Evolutionary conservation across 2,329 filamentous ascomycete genomes (phyloP), one percentile per base, ranked within the genome.

Genomic region (Colletotrichum tabaci): DNA sequence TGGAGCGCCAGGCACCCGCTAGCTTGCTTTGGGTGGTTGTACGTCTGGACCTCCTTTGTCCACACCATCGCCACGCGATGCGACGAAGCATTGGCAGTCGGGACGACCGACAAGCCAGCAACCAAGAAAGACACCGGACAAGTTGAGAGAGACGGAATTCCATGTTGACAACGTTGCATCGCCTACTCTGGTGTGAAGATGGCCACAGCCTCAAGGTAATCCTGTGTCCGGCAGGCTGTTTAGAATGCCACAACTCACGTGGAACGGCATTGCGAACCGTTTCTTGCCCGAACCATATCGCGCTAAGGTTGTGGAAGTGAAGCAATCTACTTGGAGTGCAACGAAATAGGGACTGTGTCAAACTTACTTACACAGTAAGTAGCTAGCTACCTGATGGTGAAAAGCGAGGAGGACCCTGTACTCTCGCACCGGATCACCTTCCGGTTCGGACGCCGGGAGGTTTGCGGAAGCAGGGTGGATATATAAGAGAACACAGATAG

Each of bases 251-350:
- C 21, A 38, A 26, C 46, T 49, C 21, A 52, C 44, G 61, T 40
- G 57, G 61, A 52, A 57, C 62, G 63, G 50, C 40, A 40, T 57
- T 52, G 55, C 63, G 62, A 58, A 46, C 30, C 26, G 35, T 70
- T 49, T 56, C 67, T 50, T 56, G 56, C 44, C 55, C 13, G 15
- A 23, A 18, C 46, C 57, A 67, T 67, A n/a, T 62, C 57, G 64
- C 57, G 64, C 64, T 61, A 58, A 71, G 47, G 50, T 26, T 35
- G 57, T 46, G 55, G 21, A 58, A 49, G 66, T 38, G 57, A 63
- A 38, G 50, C 50, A 67, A 67, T 71, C 64, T 67, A 57, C 38
- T 13, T 62, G 68, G 68, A 50, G 60, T 12, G 50, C 35, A 60
- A 53, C 38, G 35, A 52, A 15, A 65, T 46, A 18, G 44, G n/a